These are phyloP conservation scores for Lenwebbia sp. DNA, from an alignment of 345 rosid genomes.

Conservation along the genomic window DNA sequence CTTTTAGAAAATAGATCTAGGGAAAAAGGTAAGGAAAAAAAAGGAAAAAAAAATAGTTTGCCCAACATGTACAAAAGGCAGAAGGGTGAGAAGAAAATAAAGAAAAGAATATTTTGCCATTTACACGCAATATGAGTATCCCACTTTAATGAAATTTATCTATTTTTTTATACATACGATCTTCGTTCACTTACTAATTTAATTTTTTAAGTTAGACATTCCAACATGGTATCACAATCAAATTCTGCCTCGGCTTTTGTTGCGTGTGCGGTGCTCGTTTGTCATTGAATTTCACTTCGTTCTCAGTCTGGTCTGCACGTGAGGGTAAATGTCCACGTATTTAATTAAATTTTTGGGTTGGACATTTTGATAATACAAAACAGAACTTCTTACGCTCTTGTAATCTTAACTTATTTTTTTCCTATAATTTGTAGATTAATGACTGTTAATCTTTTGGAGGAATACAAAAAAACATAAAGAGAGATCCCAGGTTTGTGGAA, in stretches of 20 bases:
- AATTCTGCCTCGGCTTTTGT: not conserved
- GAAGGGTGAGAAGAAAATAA: not conserved
- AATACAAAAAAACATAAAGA: not conserved
- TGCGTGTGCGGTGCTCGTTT: accelerated
- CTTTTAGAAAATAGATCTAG: not conserved
- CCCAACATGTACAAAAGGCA: not conserved
- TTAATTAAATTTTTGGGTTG: not conserved
- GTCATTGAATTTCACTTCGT: not conserved
- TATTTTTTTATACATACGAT: not conserved
- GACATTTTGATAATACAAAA: not conserved
- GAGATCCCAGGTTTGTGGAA: not conserved
- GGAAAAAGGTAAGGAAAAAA: not conserved
- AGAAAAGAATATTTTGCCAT: not conserved
- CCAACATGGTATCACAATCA: accelerated
- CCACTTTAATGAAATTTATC: not conserved
- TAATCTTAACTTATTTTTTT: not conserved
- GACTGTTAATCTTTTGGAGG: not conserved
- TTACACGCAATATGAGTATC: not conserved
- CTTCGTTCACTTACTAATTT: not conserved
- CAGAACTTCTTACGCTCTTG: not conserved
- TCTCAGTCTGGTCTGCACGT: not conserved
- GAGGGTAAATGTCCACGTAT: not conserved
- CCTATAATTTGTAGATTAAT: not conserved
- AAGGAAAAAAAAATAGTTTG: not conserved
- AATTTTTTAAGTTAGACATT: not conserved